Conservation (phyloP, 352 stramenopile genomes). For the Globisporangium barbulae region DNA sequence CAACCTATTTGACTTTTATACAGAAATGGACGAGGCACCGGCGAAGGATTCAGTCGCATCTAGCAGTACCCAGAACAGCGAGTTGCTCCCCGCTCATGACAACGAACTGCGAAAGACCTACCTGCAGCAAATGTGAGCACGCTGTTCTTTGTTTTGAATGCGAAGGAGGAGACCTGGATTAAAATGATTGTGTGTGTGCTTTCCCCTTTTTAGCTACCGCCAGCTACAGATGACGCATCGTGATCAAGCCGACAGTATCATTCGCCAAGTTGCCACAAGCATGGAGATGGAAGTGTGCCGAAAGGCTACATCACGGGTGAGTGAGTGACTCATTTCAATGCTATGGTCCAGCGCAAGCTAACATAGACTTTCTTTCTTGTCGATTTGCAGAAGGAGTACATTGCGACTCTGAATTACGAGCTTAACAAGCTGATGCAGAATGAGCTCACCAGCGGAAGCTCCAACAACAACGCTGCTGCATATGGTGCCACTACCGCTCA, state of each 20-base stretch:
- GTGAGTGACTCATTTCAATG: background rate
- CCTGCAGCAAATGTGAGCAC: constrained; percentile 42
- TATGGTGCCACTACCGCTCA: background rate
- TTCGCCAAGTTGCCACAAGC: constrained; percentile 58
- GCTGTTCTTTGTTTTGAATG: too few species aligned
- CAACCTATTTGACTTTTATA: background rate
- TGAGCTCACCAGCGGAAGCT: constrained; percentile 18
- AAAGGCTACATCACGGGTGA: constrained; percentile 37
- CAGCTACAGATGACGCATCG: constrained; percentile 58
- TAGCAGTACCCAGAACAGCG: background rate
- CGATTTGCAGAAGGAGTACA: constrained; percentile 45
- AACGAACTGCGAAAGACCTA: constrained; percentile 38
- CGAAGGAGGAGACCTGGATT: background rate
- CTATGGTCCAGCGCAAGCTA: background rate
- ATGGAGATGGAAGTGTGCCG: constrained; percentile 69
- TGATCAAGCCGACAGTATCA: constrained; percentile 43
- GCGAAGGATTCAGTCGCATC: background rate
- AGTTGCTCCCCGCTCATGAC: constrained; percentile 25
- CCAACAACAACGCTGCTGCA: constrained; percentile 1
- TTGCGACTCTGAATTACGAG: constrained; percentile 50
- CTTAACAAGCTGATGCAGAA: constrained; percentile 63
- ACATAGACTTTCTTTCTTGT: constrained; percentile 3
- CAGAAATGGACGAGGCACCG: background rate
- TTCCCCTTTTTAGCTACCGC: constrained; percentile 40
- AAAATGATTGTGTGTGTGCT: constrained; percentile 3